These are phyloP conservation scores for Pulveroboletus sp. DNA, from an alignment of 1,284 basidiomycete genomes.

Conservation along the genomic window DNA sequence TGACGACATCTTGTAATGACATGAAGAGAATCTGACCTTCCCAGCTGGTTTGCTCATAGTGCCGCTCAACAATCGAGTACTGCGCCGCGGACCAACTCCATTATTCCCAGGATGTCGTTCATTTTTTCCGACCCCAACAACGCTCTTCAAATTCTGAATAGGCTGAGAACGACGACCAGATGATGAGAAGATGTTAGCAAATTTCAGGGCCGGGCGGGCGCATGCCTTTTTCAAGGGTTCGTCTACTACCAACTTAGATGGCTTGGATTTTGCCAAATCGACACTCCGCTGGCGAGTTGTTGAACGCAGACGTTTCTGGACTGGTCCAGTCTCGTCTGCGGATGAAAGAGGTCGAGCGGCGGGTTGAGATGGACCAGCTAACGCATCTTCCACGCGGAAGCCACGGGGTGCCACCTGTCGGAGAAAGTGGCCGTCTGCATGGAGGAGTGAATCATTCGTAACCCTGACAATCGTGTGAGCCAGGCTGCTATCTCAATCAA, in stretches of 20 bases:
- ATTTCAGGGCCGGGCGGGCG: conserved; percentile 75
- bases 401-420: conserved; percentile 45
- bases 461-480: conserved; percentile 40
- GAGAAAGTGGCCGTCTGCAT: conserved; percentile 60
- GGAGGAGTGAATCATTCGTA: conserved; percentile 60
- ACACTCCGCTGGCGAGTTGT: conserved; percentile 56
- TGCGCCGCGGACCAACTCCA: conserved; percentile 57
- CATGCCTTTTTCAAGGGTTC: conserved; percentile 81
- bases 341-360: conserved; percentile 70
- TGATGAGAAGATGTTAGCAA: conserved; percentile 82
- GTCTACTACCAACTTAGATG: conserved; percentile 59
- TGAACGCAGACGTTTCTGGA: conserved; percentile 71
- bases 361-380: conserved; percentile 44
- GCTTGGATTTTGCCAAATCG: conserved; percentile 44
- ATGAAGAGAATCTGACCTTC: conserved; percentile 35
- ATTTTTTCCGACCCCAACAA: conserved; percentile 48
- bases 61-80: conserved; percentile 64
- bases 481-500: neutral
- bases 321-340: conserved; percentile 76
- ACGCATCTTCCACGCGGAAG: conserved; percentile 38
- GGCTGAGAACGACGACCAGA: conserved; percentile 72
- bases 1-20: neutral
- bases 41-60: conserved; percentile 49
- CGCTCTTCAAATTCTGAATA: conserved; percentile 56
- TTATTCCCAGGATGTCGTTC: conserved; percentile 45